Base-by-base conservation (phyloP, 2,329 filamentous ascomycete species). In the Leptographium lundbergii region DNA sequence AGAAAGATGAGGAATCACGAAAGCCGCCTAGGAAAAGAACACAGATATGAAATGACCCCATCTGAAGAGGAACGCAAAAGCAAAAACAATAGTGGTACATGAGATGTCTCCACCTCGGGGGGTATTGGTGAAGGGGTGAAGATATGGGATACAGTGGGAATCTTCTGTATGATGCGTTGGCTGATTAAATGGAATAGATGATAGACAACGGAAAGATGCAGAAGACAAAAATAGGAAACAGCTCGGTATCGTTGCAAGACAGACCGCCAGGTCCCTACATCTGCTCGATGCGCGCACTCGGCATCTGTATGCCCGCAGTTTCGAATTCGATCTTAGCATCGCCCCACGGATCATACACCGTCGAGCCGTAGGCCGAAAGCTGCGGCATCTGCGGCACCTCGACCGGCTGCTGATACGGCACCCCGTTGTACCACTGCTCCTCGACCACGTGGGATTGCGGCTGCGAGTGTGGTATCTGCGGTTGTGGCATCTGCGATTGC, bases 291-390 rank as follows among this genome's bases (percentile, higher is more conserved):
- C 81, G 73, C 50, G 75, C 78, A 66, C 80, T 83, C 13, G 81
- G 82, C 69, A 85, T 74, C 68, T 82, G 81, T 71, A 84, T 76
- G 11, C 76, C 74, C 24, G 77, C 74, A 62, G 84, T 81, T 48
- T 81, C 80, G 59, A 76, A 82, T 63, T 84, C 81, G 27, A 81
- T 70, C 71, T 85, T 84, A 50, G 75, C 73, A 7, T 62, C 63
- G 17, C 66, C 70, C 75, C 80, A 85, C 1, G 78, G 69, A 63
- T 81, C 78, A 63, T 78, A 79, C 19, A 79, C 72, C n/a, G 71
- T 72, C 22, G 75, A 71, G 6, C 74, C 74, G 60, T 77, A 82
- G 7, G 75, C 70, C 14, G 78, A 77, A 5, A 81, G 64, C 62
- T 77, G 75, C 22, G 79, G 75, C 57, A 82, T 80, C 54, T 76